Base-by-base conservation (phyloP, 2,329 filamentous ascomycete genomes). In the Ilyonectria destructans region DNA sequence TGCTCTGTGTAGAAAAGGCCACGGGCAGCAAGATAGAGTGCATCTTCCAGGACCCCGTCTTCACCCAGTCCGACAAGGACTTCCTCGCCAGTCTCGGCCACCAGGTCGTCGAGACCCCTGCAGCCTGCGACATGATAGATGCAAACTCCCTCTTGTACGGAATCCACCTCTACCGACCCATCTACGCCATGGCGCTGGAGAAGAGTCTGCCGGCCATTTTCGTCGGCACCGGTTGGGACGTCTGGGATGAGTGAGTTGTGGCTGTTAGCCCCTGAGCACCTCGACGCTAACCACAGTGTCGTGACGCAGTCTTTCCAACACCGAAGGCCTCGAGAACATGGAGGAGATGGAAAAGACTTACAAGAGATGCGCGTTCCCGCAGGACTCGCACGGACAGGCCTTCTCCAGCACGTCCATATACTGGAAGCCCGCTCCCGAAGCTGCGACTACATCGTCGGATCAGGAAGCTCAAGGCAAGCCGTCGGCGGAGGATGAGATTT, bases 21-120 rank as follows among this genome's bases (percentile, higher is more conserved):
- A 62, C 66, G 6, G 52, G 58, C 0, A 21, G 19, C 0, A 73
- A 76, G 2, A 85, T 89, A 15, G 74, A 78, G 4, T 86, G 85
- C 63, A 70, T 85, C 60, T 86, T 89, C 62, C 88, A 90, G 69
- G 88, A 90, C 37, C 88, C 88, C 0, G 71, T 83, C 35, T 89
- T 89, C 73, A 85, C 84, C 0, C 33, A 75, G 1, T 79, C 81
- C 0, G 87, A 90, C 73, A 82, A 79, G 40, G 77, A 80, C 0
- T 91, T 90, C 70, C 85, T 91, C 31, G 75, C 82, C 65, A 80
- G 83, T 23, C 85, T 91, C 0, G 87, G 89, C n/a, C 87, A 89
- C 58, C 62, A 79, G 2, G 82, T 87, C 4, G 81, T 88, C 4
- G 81, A 86, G 1, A 82, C 86, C 2, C 91, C 91, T 0, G 74